Percentiles rank a stretch among this genome's conserved stretches.
Conservation (phyloP, 768 basidiomycete species). For the Leccinum subtestaceum region DNA sequence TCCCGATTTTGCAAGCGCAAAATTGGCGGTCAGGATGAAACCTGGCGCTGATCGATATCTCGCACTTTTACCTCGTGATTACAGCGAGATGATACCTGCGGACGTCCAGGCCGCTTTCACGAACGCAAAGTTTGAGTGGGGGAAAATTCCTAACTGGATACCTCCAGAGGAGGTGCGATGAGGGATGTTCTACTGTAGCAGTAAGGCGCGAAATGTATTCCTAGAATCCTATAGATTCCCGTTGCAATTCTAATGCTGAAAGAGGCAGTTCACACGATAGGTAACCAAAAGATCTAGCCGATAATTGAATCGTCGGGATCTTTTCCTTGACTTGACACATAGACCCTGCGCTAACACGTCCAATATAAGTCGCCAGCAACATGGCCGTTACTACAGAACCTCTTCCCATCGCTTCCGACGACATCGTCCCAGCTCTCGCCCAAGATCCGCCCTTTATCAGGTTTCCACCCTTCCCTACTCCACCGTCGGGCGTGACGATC, state of each 20-base stretch:
- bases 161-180: conserved; percentile 55
- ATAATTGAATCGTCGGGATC: conserved; percentile 15
- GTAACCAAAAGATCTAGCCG: background rate
- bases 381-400: conserved; percentile 20
- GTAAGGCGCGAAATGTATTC: conserved; percentile 7
- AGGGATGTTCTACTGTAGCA: background rate
- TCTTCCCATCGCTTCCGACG: conserved; percentile 18
- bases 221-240: background rate
- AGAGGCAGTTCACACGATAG: background rate
- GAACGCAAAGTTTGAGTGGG: conserved; percentile 59
- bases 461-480: conserved; percentile 49
- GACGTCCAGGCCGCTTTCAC: conserved; percentile 52
- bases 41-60: conserved; percentile 57
- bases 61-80: conserved; percentile 53
- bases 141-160: conserved; percentile 70
- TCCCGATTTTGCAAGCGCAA: conserved; percentile 38
- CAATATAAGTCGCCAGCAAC: conserved; percentile 1
- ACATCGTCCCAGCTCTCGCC: background rate
- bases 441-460: conserved; percentile 25
- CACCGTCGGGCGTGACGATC: conserved; percentile 46
- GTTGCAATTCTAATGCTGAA: background rate
- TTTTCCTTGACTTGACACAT: conserved; percentile 1
- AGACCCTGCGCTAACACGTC: conserved; percentile 15
- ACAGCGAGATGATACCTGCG: conserved; percentile 52
- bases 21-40: conserved; percentile 33